Base-by-base conservation (phyloP, 139 green algal genomes). In the Coelastrella sp. region DNA sequence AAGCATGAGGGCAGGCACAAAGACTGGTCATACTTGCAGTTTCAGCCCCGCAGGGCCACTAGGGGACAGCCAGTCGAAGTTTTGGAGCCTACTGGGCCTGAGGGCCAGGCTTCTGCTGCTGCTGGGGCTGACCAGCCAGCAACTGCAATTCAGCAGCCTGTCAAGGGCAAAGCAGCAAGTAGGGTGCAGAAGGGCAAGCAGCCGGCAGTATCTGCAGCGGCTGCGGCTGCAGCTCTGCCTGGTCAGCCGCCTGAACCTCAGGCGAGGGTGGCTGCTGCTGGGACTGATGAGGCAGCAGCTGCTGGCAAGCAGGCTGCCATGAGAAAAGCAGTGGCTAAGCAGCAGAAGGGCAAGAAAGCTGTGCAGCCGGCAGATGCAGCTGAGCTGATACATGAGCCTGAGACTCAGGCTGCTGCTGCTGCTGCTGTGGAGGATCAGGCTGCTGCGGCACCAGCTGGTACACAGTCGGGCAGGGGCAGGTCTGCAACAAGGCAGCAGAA, bases 301-400 rank as follows among this genome's bases (percentile, higher is more conserved):
- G n/a, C 54, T 23, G 54, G 32, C 5, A 7, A 4, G 2, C 47
- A 64, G 5, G n/a, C 76, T 83, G 54, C 54, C 22, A 57, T 4
- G 11, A 32, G n/a, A n/a, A n/a, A n/a, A n/a, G n/a, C n/a, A n/a
- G n/a, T n/a, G n/a, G n/a, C n/a, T n/a, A n/a, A n/a, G n/a, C n/a
- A n/a, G n/a, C n/a, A 78, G n/a, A 78, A 78, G 23, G 32, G 76
- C 76, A 83, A 83, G 76, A 32, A 56, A 56, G 80, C 80, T 8
- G 22, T 17, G 5, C 59, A 32, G 17, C 19, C 58, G 56, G 20
- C 57, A 74, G 57, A 60, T 20, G 14, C 19, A 60, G 80, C 3
- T 19, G 58, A 86, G 5, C 56, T 58, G 10, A 23, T 13, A 32
- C 11, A 19, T 4, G 74, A 57, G 13, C 20, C 3, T 80, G 80